phyloP scores from a whole-genome alignment of 2,329 filamentous ascomycete species.

The Venturia oleaginea region DNA sequence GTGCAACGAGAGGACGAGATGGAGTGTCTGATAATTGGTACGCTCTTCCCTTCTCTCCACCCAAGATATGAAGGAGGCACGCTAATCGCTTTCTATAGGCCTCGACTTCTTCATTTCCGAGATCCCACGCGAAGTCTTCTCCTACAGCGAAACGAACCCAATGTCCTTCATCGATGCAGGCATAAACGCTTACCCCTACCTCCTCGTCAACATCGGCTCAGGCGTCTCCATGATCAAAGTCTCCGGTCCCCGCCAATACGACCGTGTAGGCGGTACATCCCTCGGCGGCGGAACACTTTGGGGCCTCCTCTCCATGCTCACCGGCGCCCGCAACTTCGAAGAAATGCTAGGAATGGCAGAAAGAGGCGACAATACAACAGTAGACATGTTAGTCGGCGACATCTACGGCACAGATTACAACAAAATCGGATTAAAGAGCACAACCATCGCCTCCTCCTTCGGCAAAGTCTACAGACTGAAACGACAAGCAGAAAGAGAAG shows the following conservation, averaged over 20 bases:
- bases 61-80: background rate
- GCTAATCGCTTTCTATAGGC: conserved; percentile 40
- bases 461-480: conserved; percentile 96
- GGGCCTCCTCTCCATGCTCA: conserved; percentile 85
- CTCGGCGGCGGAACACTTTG: conserved; percentile 95
- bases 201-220: conserved; percentile 96
- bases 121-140: conserved; percentile 94
- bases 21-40: conserved; percentile 94
- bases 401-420: conserved; percentile 95
- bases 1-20: conserved; percentile 94
- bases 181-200: conserved; percentile 87
- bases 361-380: conserved; percentile 79
- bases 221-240: conserved; percentile 97
- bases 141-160: conserved; percentile 81
- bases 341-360: conserved; percentile 94
- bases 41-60: background rate
- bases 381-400: conserved; percentile 95
- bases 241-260: conserved; percentile 73
- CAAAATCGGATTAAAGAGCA: conserved; percentile 93
- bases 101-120: conserved; percentile 99
- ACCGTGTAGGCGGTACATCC: conserved; percentile 90
- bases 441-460: conserved; percentile 90
- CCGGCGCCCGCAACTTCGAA: conserved; percentile 90
- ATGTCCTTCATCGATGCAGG: conserved; percentile 77
- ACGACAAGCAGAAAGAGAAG: conserved; percentile 67